Percentiles rank a stretch among this genome's conserved stretches.
Conservation (phyloP, 352 stramenopile genomes). For the Nothophytophthora sp. region DNA sequence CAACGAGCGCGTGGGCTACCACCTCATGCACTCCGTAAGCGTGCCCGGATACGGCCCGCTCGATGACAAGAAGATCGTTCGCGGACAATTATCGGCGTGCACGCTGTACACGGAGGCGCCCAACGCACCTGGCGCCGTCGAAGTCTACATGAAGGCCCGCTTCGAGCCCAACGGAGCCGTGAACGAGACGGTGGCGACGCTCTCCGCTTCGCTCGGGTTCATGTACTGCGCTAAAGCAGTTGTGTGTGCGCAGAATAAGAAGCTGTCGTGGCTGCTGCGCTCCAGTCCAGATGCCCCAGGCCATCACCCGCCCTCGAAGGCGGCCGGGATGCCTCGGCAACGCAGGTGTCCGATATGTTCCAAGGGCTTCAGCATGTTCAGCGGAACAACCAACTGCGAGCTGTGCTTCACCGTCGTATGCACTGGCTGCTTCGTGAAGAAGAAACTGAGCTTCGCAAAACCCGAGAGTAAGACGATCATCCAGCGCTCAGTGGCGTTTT, state of each 20-base stretch:
- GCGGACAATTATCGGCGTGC: slow-evolving; percentile 37
- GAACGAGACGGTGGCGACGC: slow-evolving; percentile 19
- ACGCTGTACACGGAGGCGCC: slow-evolving; percentile 37
- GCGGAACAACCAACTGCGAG: slow-evolving; percentile 16
- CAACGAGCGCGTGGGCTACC: slow-evolving; percentile 40
- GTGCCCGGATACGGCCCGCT: slow-evolving; percentile 35
- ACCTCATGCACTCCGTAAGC: slow-evolving; percentile 50
- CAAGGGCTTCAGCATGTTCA: slow-evolving; percentile 31
- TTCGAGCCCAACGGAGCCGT: slow-evolving; percentile 34
- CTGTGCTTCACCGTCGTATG: slow-evolving; percentile 30
- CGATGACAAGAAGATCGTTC: slow-evolving; percentile 33
- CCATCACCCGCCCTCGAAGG: slow-evolving; percentile 6
- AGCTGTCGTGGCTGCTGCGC: slow-evolving; percentile 38
- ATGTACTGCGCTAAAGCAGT: slow-evolving; percentile 23
- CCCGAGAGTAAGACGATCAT: slow-evolving; percentile 21
- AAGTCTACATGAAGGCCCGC: slow-evolving; percentile 37
- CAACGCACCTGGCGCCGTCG: slow-evolving; percentile 13
- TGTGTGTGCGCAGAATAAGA: slow-evolving; percentile 42
- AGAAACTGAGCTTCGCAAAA: slow-evolving; percentile 27
- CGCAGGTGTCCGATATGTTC: slow-evolving; percentile 29
- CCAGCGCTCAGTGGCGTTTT: slow-evolving; percentile 24
- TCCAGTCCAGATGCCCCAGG: slow-evolving; percentile 9
- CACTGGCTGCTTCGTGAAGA: slow-evolving; percentile 29
- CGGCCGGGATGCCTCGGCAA: slow-evolving; percentile 11
- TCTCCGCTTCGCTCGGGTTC: slow-evolving; percentile 23